phyloP scores from a whole-genome alignment of 1,139 yeast species.

The Pichia norvegensis region DNA sequence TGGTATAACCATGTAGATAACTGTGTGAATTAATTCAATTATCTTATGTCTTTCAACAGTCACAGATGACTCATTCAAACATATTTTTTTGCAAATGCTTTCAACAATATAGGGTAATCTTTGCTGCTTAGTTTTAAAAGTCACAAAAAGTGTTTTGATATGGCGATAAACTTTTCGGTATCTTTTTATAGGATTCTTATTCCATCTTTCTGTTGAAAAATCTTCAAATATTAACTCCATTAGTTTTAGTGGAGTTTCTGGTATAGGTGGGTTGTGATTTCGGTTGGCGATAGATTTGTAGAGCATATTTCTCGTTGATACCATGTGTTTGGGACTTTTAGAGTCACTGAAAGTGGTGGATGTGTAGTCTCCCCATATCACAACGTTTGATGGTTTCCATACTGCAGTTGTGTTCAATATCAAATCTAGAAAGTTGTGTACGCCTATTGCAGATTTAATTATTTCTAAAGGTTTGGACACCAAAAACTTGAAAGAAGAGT shows the following conservation, averaged over 20 bases:
- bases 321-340: not conserved
- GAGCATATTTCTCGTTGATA: not conserved
- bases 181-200: constrained; percentile 23
- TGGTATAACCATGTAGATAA: constrained; percentile 47
- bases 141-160: constrained; percentile 18
- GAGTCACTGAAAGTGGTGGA: not conserved
- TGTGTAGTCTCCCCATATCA: constrained; percentile 32
- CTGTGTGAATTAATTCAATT: constrained; percentile 33
- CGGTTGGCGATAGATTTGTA: not conserved
- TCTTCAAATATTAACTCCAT: constrained; percentile 14
- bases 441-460: constrained; percentile 32
- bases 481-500: constrained; percentile 21
- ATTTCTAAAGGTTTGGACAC: constrained; percentile 35
- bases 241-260: constrained; percentile 4
- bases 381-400: constrained; percentile 9
- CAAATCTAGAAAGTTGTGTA: constrained; percentile 28
- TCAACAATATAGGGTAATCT: constrained; percentile 29
- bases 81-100: constrained; percentile 21
- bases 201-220: not conserved
- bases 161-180: constrained; percentile 14
- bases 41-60: constrained; percentile 31
- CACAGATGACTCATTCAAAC: constrained; percentile 15
- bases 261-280: constrained; percentile 16
- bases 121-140: constrained; percentile 23
- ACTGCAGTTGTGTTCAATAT: constrained; percentile 30